These are phyloP conservation scores for Pseudopithomyces maydicus DNA, from an alignment of 2,329 filamentous ascomycete species.

Conservation along the genomic window DNA sequence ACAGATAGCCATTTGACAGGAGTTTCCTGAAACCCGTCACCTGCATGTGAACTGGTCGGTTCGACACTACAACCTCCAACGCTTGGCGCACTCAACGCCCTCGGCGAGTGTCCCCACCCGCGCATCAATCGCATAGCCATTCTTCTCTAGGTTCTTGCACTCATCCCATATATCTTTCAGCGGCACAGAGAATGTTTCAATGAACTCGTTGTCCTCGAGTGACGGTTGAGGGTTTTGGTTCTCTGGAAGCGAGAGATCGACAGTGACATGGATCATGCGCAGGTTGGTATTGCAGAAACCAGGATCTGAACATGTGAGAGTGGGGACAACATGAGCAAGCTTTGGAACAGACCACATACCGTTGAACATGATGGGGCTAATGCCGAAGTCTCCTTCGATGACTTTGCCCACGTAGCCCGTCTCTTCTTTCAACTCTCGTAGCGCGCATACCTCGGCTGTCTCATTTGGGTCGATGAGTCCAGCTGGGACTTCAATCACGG, in stretches of 20 bases:
- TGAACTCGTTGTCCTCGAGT: conserved; percentile 81
- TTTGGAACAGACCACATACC: conserved; percentile 30
- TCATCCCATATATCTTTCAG: conserved; percentile 68
- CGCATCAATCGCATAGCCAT: conserved; percentile 80
- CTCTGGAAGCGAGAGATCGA: conserved; percentile 71
- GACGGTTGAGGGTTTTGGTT: conserved; percentile 72
- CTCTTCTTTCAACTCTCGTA: conserved; percentile 67
- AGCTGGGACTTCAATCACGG: conserved; percentile 67
- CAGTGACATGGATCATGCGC: conserved; percentile 72
- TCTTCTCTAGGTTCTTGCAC: conserved; percentile 67
- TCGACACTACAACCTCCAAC: conserved; percentile 38
- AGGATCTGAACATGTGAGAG: conserved; percentile 35
- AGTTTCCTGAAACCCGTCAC: too few species aligned
- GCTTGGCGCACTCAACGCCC: conserved; percentile 74
- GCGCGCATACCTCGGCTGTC: conserved; percentile 61
- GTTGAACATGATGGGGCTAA: conserved; percentile 51
- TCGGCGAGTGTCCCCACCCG: conserved; percentile 78
- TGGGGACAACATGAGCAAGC: background rate
- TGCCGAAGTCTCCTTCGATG: conserved; percentile 38
- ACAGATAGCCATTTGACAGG: too few species aligned
- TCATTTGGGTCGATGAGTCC: conserved; percentile 66
- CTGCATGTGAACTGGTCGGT: too few species aligned
- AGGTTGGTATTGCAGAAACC: conserved; percentile 51
- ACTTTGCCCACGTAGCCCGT: conserved; percentile 64
- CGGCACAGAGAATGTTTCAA: conserved; percentile 75